Conservation (phyloP, 108 stramenopile species). For the Licmophora abbreviata region DNA sequence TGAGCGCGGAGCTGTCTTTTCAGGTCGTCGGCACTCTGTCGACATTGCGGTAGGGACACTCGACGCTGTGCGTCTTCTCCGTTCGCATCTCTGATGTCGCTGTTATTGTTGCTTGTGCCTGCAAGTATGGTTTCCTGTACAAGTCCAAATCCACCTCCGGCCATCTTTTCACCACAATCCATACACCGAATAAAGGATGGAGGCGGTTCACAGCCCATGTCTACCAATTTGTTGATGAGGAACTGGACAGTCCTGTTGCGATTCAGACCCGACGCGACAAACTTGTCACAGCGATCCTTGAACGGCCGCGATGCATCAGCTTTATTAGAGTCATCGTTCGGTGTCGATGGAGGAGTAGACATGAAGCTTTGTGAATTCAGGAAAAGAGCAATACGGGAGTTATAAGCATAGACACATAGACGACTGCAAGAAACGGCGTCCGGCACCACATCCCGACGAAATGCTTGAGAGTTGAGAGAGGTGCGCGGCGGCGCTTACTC, state of each 20-base stretch:
- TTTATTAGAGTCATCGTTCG: no score
- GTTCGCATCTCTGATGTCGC: constrained; percentile 14
- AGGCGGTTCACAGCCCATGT: constrained; percentile 74
- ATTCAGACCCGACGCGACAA: constrained; percentile 50
- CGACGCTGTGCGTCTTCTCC: neutral
- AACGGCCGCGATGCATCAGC: neutral
- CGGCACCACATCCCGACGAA: no score
- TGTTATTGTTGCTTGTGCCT: constrained; percentile 13
- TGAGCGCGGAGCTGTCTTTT: constrained; percentile 9
- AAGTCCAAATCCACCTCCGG: constrained; percentile 75
- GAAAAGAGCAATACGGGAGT: no score
- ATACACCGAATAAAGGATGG: constrained; percentile 65
- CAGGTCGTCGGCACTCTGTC: constrained; percentile 1
- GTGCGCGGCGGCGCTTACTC: no score
- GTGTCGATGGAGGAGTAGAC: constrained; percentile 1
- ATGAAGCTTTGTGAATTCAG: neutral
- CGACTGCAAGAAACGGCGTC: no score
- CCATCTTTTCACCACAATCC: constrained; percentile 63
- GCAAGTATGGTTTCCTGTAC: constrained; percentile 41
- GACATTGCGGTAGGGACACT: constrained; percentile 4
- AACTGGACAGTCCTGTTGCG: constrained; percentile 75
- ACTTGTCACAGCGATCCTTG: constrained; percentile 44
- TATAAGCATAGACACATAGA: no score
- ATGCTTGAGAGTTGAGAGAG: no score
- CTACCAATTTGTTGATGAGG: constrained; percentile 47